Conservation (phyloP, 257 asterid species). For the Salvia splendens region DNA sequence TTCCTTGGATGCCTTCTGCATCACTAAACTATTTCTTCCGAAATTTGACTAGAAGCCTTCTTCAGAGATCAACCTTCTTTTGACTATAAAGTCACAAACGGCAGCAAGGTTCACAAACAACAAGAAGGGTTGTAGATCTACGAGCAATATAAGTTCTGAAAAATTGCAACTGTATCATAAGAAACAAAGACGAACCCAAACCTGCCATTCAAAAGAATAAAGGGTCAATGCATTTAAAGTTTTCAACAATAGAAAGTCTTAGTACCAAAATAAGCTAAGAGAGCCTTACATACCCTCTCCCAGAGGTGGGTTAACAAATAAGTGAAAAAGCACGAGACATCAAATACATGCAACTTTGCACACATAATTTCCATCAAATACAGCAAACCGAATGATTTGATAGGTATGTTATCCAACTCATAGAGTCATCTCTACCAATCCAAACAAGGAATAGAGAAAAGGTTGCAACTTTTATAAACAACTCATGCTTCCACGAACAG, state of each 20-base stretch:
- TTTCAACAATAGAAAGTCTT: background rate
- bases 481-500: background rate
- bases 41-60: background rate
- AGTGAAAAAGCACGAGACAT: background rate
- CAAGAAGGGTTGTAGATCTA: background rate
- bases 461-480: background rate
- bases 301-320: background rate
- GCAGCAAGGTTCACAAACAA: background rate
- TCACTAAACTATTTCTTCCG: conserved; percentile 27
- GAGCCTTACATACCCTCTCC: background rate
- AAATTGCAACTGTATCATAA: background rate
- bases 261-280: background rate
- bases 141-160: conserved; percentile 4
- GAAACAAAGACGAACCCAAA: conserved; percentile 10
- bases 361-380: background rate
- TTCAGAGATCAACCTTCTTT: background rate
- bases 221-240: background rate
- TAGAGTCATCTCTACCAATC: background rate
- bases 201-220: conserved; percentile 26
- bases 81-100: background rate
- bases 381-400: background rate
- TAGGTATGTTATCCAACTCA: background rate
- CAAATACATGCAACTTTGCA: background rate
- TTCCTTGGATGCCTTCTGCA: conserved; percentile 53
- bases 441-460: background rate